Base-by-base conservation (phyloP, 2,329 filamentous ascomycete genomes). In the Didymella sp. region DNA sequence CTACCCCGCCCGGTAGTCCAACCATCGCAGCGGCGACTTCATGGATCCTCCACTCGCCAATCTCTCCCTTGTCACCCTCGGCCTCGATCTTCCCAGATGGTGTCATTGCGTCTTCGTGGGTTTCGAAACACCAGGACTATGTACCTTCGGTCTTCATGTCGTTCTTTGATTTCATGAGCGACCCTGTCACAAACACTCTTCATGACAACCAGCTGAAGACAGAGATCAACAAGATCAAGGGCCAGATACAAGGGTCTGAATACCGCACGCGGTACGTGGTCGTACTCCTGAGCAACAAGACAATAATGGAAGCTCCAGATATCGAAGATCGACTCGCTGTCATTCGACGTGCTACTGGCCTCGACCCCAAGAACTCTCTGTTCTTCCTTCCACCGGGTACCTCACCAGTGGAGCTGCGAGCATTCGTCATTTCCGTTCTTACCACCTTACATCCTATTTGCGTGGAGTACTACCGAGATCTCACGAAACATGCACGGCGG, bases 61-160 rank as follows among this genome's bases (percentile, higher is more conserved):
- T 96, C 64, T 98, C 95, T 2, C 95, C 94, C 0, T 82, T 98
- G 27, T 95, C 90, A 35, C 92, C 93, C 3, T 84, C 84, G 7
- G 96, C 94, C 7, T 82, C 87, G 2, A 83, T 96, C 2, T 98
- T 95, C 72, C 93, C 94, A 7, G 95, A 98, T 77, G 95, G 94
- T 4, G 80, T 97, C 56, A 87, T 97, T 73, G 87, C 92, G 58
- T 84, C 88, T 19, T 78, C 85, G 59, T 99, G 94, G 94, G 82
- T 96, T 51, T 85, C 86, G 58, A 99, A 98, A 74, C 94, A 98
- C 73, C 93, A 96, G 71, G 82, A 89, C 48, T 81, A 92, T 17
- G 83, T 98, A 21, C 94, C 94, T 1, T 90, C 91, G 59, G 84
- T 91, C 24, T 89, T 91, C 64, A 76, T 96, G 28, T 89, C 89